Conservation (phyloP, 352 stramenopile genomes). For the Peronosclerospora sorghi region DNA sequence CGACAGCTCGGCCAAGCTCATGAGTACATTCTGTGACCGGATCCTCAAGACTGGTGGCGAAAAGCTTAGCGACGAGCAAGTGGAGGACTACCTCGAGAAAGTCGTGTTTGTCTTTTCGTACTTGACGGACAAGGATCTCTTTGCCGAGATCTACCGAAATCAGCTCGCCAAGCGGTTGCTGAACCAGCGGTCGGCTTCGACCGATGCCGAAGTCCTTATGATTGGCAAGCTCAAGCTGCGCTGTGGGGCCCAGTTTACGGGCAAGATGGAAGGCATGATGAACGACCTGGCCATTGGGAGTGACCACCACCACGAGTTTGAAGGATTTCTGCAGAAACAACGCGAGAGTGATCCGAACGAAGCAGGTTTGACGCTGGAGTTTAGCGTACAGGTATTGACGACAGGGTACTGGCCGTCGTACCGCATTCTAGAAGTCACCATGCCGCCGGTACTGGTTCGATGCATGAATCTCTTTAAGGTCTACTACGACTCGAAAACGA, state of each 20-base stretch:
- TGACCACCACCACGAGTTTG: conserved; percentile 96
- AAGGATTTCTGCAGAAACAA: conserved; percentile 84
- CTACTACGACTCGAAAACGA: conserved; percentile 89
- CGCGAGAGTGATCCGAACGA: conserved; percentile 48
- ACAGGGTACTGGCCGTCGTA: conserved; percentile 99
- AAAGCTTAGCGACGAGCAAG: conserved; percentile 94
- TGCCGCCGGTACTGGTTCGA: conserved; percentile 89
- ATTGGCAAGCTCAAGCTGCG: conserved; percentile 99
- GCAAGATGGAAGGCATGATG: conserved; percentile 99
- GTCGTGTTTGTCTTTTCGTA: conserved; percentile 99
- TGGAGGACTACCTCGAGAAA: conserved; percentile 95
- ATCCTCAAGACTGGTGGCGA: conserved; percentile 98
- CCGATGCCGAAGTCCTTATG: conserved; percentile 98
- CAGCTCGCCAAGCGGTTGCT: conserved; percentile 97
- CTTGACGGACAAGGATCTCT: conserved; percentile 99
- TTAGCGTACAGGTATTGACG: conserved; percentile 96
- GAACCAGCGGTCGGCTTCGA: conserved; percentile 94
- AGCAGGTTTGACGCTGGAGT: conserved; percentile 76
- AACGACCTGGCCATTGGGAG: conserved; percentile 96
- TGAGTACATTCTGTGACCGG: conserved; percentile 98
- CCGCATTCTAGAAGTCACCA: conserved; percentile 91
- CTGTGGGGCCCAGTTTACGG: conserved; percentile 98
- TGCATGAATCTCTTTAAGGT: conserved; percentile 96
- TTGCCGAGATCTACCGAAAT: conserved; percentile 98
- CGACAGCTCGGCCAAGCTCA: conserved; percentile 97